phyloP scores from a whole-genome alignment of 495 filamentous ascomycete species.

The Neurospora pannonica region DNA sequence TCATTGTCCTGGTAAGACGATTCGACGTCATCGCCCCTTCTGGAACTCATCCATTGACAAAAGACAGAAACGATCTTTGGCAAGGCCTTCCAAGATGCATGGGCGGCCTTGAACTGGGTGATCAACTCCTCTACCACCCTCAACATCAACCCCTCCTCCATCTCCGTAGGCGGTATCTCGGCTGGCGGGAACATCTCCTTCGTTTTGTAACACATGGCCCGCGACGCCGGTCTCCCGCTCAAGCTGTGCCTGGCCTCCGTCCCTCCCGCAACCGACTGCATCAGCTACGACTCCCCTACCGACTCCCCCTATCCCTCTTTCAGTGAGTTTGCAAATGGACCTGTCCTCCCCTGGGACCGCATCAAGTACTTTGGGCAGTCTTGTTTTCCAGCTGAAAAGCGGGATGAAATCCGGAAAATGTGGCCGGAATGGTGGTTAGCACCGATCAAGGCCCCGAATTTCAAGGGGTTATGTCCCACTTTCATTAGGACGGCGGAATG shows the following conservation, averaged over 20 bases:
- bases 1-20: slow-evolving; percentile 31
- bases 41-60: background rate
- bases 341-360: slow-evolving; percentile 38
- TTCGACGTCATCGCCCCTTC: background rate
- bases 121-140: slow-evolving; percentile 22
- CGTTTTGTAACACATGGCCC: slow-evolving; percentile 39
- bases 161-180: slow-evolving; percentile 43
- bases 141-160: slow-evolving; percentile 31
- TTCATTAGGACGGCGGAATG: slow-evolving; percentile 40
- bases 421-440: slow-evolving; percentile 31
- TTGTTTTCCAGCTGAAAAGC: slow-evolving; percentile 15
- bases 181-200: slow-evolving; percentile 39
- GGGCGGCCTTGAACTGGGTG: slow-evolving; percentile 34
- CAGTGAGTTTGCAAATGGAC: slow-evolving; percentile 32
- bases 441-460: slow-evolving; percentile 34
- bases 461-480: slow-evolving; percentile 32
- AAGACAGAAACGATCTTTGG: slow-evolving; percentile 32
- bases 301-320: slow-evolving; percentile 40
- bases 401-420: slow-evolving; percentile 10
- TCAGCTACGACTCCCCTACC: slow-evolving; percentile 27
- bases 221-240: slow-evolving; percentile 36
- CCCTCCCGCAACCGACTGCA: slow-evolving; percentile 30
- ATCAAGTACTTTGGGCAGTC: slow-evolving; percentile 37
- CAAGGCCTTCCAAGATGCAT: slow-evolving; percentile 39
- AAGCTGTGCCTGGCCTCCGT: slow-evolving; percentile 32